phyloP scores from a whole-genome alignment of 148 eudicot genomes.

The Chenopodium berlandieri region DNA sequence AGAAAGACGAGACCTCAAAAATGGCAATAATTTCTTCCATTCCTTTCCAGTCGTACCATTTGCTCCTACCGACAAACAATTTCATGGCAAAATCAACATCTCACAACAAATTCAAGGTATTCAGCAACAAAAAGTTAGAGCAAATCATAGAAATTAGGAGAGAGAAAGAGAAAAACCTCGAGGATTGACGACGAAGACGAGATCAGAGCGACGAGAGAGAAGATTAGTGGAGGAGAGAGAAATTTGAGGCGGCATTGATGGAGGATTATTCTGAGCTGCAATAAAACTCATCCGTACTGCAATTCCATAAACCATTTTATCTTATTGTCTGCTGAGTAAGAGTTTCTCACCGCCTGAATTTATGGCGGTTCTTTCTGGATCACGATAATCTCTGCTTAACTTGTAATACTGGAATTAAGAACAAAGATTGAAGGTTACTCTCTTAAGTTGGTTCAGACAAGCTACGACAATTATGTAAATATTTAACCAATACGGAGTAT shows the following conservation, averaged over 20 bases:
- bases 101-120: neutral
- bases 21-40: slow-evolving; percentile 90
- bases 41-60: slow-evolving; percentile 86
- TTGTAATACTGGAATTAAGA: neutral
- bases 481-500: no score
- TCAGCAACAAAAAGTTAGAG: neutral
- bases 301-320: slow-evolving; percentile 17
- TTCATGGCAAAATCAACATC: neutral
- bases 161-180: slow-evolving; percentile 39
- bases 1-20: slow-evolving; percentile 77
- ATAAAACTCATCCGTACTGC: slow-evolving; percentile 24
- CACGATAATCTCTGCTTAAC: neutral
- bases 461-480: neutral
- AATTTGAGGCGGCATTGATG: slow-evolving; percentile 44
- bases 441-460: no score
- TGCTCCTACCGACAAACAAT: slow-evolving; percentile 54
- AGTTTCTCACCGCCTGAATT: slow-evolving; percentile 1
- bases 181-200: slow-evolving; percentile 89
- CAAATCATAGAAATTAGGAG: neutral
- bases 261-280: slow-evolving; percentile 27
- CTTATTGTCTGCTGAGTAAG: no score
- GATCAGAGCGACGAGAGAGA: slow-evolving; percentile 61
- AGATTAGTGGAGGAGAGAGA: slow-evolving; percentile 34
- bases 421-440: no score
- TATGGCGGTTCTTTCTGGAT: slow-evolving; percentile 12